Conservation (phyloP, 371 early-diverging fungal genomes). For the Mortierella sp. region DNA sequence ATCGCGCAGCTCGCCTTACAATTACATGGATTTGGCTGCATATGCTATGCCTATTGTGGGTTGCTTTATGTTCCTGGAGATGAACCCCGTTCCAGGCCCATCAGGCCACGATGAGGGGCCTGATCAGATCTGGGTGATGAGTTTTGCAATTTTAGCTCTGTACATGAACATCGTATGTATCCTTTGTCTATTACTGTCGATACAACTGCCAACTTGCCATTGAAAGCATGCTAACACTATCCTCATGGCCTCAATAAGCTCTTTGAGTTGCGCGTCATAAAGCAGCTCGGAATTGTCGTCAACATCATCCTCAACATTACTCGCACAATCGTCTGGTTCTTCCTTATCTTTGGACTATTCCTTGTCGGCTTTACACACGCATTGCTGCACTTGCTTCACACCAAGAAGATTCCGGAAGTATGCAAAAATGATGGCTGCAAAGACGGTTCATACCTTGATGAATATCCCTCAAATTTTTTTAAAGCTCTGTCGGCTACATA, state of each 20-base stretch:
- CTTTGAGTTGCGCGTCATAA: slow-evolving; percentile 42
- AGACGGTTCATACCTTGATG: not conserved
- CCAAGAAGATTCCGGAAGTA: not conserved
- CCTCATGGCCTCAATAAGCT: slow-evolving; percentile 8
- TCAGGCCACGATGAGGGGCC: slow-evolving; percentile 12
- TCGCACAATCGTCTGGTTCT: slow-evolving; percentile 44
- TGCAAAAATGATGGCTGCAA: not conserved
- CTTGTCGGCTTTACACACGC: slow-evolving; percentile 46
- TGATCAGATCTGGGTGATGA: slow-evolving; percentile 38
- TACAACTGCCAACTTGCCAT: no score
- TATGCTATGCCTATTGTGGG: slow-evolving; percentile 28
- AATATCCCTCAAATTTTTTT: slow-evolving; percentile 10
- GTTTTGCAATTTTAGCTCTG: slow-evolving; percentile 36
- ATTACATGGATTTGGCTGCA: slow-evolving; percentile 38
- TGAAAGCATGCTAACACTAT: not conserved
- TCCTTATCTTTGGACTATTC: slow-evolving; percentile 43
- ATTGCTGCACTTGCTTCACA: slow-evolving; percentile 41
- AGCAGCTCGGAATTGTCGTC: slow-evolving; percentile 48
- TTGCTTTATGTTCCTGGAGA: slow-evolving; percentile 22
- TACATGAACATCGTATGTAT: slow-evolving; percentile 45
- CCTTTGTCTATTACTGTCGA: no score
- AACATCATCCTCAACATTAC: slow-evolving; percentile 48
- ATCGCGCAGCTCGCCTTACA: slow-evolving; percentile 48
- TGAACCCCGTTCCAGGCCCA: not conserved
- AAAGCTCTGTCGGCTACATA: slow-evolving; percentile 30